Conservation (phyloP, 495 filamentous ascomycete species). For the Penicillium chermesinum region DNA sequence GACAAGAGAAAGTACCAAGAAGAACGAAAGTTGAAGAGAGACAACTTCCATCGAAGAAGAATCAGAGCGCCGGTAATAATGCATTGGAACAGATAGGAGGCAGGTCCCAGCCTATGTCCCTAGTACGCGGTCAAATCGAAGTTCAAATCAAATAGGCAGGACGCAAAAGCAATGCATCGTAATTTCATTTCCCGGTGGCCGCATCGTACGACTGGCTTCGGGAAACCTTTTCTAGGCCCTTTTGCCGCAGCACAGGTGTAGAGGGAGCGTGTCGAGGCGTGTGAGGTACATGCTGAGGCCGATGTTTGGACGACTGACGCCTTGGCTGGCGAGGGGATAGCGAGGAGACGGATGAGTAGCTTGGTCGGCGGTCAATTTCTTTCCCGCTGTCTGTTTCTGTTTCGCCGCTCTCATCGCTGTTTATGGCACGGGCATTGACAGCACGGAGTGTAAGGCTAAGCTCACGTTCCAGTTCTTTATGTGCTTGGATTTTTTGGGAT, state of each 20-base stretch:
- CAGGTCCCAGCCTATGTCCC: too few relatives aligned
- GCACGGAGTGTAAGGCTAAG: constrained; percentile 68
- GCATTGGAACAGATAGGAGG: neutral
- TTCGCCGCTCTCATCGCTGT: constrained; percentile 26
- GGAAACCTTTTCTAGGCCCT: neutral
- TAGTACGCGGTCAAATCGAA: neutral
- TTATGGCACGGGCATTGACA: constrained; percentile 49
- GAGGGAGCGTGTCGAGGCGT: constrained; percentile 32
- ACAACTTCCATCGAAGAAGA: too few relatives aligned
- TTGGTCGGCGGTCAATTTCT: constrained; percentile 32
- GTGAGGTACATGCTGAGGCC: neutral
- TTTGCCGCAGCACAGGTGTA: constrained; percentile 30
- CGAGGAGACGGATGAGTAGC: constrained; percentile 17
- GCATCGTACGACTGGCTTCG: constrained; percentile 3
- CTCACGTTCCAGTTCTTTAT: constrained; percentile 75
- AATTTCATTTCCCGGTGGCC: neutral
- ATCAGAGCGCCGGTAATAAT: neutral
- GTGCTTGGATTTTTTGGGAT: constrained; percentile 55
- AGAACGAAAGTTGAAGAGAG: neutral
- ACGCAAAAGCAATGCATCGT: constrained; percentile 1
- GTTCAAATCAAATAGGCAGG: neutral
- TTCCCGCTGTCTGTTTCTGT: constrained; percentile 43
- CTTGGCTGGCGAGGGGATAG: constrained; percentile 19
- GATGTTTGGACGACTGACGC: too few relatives aligned
- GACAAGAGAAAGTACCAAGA: neutral